Base-by-base conservation (phyloP, 1,284 basidiomycete genomes). In the Ceratobasidium sp. region DNA sequence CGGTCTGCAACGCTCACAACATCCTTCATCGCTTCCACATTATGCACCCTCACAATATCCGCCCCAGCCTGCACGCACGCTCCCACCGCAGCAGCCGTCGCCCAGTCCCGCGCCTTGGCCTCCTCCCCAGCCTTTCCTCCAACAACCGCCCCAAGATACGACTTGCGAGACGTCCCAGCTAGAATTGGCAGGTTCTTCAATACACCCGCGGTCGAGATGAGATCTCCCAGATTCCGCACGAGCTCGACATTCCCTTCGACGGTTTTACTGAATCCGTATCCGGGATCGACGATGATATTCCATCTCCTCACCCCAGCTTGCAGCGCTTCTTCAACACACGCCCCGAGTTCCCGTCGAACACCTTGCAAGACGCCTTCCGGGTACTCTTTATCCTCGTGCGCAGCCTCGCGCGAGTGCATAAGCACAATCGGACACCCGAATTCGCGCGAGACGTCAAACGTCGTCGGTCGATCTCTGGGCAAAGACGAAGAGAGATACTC, bases 221-320 rank as follows among this genome's bases (percentile, higher is more conserved):
- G 83, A 23, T 83, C 81, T 0, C 85, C 81, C 1, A 92, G 87
- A 50, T 88, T 81, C 7, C 91, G 87, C 67, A 98, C 84, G 4
- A 98, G 82, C 77, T 88, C 87, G 33, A 97, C 81, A 84, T 98
- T 97, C 2, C 90, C 95, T 27, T 91, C 87, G 0, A 92, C 84
- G 0, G 91, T 90, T 85, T 99, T 99, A 83, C 97, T 97, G 83
- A 99, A 99, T 6, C 98, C 97, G 69, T 99, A 87, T 0, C 98
- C 97, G 0, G 97, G 96, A 85, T 99, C 98, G 16, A 95, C 88
- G 70, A 99, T 89, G 77, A 99, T 91, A 80, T 96, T 90, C 97
- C 97, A 99, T 44, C 95, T 85, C 74, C 94, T 88, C 4, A 99
- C 86, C 8, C 96, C 96, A 1, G 93, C 92, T 18, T 87, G 87